Percentiles rank a stretch among this genome's conserved stretches.
Evolutionary conservation across 2,329 filamentous ascomycete species (phyloP).

Genomic region (Emergomyces africanus): DNA sequence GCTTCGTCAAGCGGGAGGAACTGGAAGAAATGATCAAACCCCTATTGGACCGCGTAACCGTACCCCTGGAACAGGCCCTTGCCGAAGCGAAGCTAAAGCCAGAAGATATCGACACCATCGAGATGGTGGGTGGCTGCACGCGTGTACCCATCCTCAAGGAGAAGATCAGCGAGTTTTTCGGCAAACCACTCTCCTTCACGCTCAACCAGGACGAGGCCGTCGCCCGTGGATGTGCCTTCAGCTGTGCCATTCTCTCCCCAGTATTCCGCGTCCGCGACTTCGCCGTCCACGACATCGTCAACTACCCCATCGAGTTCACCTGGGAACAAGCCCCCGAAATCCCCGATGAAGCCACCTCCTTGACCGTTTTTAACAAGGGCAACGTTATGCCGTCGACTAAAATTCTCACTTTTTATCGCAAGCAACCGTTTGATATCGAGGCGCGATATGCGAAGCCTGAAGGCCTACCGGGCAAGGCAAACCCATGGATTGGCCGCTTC

Average conservation of each 20-base stretch:
- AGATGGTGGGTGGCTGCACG: slow-evolving; percentile 88
- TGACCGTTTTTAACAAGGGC: slow-evolving; percentile 95
- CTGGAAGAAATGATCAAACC: slow-evolving; percentile 84
- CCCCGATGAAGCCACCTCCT: slow-evolving; percentile 91
- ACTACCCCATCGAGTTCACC: slow-evolving; percentile 95
- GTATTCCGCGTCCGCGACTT: slow-evolving; percentile 99
- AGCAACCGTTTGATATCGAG: slow-evolving; percentile 93
- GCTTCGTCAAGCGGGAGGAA: slow-evolving; percentile 86
- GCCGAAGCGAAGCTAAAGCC: slow-evolving; percentile 82
- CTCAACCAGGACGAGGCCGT: slow-evolving; percentile 97
- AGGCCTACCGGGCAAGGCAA: slow-evolving; percentile 71
- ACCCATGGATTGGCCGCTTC: slow-evolving; percentile 94
- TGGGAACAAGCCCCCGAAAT: slow-evolving; percentile 99
- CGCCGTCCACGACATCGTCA: slow-evolving; percentile 91
- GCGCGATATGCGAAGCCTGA: slow-evolving; percentile 86
- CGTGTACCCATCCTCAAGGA: slow-evolving; percentile 91
- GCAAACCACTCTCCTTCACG: slow-evolving; percentile 86
- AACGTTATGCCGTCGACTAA: slow-evolving; percentile 97
- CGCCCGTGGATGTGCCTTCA: slow-evolving; percentile 90
- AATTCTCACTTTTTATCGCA: slow-evolving; percentile 98
- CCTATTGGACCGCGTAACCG: slow-evolving; percentile 58
- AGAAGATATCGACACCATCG: slow-evolving; percentile 86
- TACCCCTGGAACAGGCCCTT: slow-evolving; percentile 78
- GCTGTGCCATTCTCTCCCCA: slow-evolving; percentile 92
- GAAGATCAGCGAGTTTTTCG: slow-evolving; percentile 78